Base-by-base conservation (phyloP, 2,329 filamentous ascomycete genomes). In the Aspergillus sp. region DNA sequence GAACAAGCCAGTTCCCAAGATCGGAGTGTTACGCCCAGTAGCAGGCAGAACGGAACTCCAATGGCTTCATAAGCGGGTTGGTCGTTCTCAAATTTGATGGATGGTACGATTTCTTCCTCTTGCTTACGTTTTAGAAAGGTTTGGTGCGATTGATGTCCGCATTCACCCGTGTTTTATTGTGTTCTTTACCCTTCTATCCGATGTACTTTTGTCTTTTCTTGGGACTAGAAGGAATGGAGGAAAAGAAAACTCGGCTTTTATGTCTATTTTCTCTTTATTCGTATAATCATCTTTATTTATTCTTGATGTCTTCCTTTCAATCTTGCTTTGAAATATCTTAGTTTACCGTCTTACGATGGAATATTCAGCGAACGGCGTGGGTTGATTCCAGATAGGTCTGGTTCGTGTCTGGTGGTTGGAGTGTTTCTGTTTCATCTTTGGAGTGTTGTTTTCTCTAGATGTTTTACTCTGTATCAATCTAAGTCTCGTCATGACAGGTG, bases 11-110 rank as follows among this genome's bases (percentile, higher is more conserved):
- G 50, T 19, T 69, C 67, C 2, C 68, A 70, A 51, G 70, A 70
- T 51, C 62, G 67, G 36, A 72, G 69, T 50, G 58, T 64, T 13
- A 72, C 69, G 10, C 68, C 70, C 16, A 63, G 60, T 26, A 66
- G 58, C 54, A 68, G 62, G 46, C 64, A 61, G 40, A 70, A 66
- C 24, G 65, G 66, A 22, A 69, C 65, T 1, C 64, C 65, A 10
- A 59, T 65, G 11, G 58, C 58, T 22, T 60, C 58, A 59, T 66
- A 51, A 61, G 33, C 22, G 9, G 36, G 51, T n/a, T 38, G 14
- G 5, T 2, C 16, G 16, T 38, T 38, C 8, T 38, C 14, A 38
- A 16, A n/a, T n/a, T 38, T n/a, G 35, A 38, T 38, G 16, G 35
- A 17, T n/a, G 14, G 35, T 38, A 17, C 14, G 16, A n/a, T 32